Evolutionary conservation across 345 rosid genomes (phyloP), one percentile per base, ranked within the genome.

Genomic region (Lumnitzera littorea): DNA sequence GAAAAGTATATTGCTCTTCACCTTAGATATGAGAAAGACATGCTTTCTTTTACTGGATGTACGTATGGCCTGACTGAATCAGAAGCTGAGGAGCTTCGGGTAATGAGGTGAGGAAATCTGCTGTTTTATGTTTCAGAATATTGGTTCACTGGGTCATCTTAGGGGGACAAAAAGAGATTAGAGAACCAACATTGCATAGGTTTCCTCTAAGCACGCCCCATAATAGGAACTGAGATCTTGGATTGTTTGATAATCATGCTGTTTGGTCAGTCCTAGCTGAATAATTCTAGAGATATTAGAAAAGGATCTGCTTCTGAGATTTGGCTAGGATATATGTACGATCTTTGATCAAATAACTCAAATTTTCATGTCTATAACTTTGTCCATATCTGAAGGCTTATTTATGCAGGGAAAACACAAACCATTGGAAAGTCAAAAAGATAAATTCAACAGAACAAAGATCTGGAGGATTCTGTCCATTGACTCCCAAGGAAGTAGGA

Each of bases 21-120:
- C 69, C 78, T 90, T 52, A 76, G 99, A 76, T 94, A 89, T 57
- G 97, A 94, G 80, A 89, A 87, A 77, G 99, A 90, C 77, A 90
- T 94, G 94, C 82, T 94, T 55, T 80, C 99, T 62, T 94, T 94
- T 74, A 94, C 96, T 47, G 97, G 97, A 41, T 94, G 99, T 65
- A 82, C 91, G 20, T 83, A 83, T 62, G 95, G 97, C 57, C 79
- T 94, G 67, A 84, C 87, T 58, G 75, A 85, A 67, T 74, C 77
- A 41, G 97, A 94, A 73, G 84, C 99, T 41, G 87, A 84, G 68
- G 97, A 86, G 74, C 86, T 94, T 62, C 77, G 72, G 63, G 70
- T 81, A 36, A 83, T 94, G 95, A 75, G 99, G 99, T 90, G 76
- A 74, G 66, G 56, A 54, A 50, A 58, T 67, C 25, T 59, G 56